These are phyloP conservation scores for Apiospora arundinis DNA, from an alignment of 2,329 filamentous ascomycete genomes.

Conservation along the genomic window DNA sequence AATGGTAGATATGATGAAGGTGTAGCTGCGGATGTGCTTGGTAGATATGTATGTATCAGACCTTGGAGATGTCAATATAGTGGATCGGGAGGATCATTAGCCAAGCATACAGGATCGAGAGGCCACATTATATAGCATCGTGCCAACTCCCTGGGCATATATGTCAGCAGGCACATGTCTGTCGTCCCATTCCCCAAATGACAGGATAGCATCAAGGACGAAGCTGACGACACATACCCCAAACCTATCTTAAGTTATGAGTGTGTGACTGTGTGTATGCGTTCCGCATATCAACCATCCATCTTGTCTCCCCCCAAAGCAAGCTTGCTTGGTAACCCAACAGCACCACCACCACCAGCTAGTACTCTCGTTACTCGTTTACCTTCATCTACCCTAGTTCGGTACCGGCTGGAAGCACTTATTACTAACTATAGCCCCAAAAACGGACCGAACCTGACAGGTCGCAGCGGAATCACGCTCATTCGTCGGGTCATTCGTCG, in stretches of 20 bases:
- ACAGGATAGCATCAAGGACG: not conserved
- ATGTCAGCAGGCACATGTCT: not conserved
- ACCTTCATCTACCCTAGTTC: not conserved
- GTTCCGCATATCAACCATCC: not conserved
- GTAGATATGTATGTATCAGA: not conserved
- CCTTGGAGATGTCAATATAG: not conserved
- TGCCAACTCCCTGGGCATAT: not conserved
- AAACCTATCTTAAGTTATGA: not conserved
- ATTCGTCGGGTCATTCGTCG: slow-evolving; percentile 5
- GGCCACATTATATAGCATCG: not conserved
- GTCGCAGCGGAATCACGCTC: not conserved
- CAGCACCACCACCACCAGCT: not conserved
- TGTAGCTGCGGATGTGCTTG: not conserved
- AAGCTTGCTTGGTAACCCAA: not conserved
- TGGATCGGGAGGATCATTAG: not conserved
- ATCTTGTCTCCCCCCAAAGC: not conserved
- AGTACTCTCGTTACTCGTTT: not conserved
- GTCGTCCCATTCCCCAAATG: not conserved
- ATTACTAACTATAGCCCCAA: slow-evolving; percentile 7
- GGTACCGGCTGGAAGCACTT: not conserved
- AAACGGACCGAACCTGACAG: not conserved
- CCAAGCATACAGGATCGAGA: not conserved
- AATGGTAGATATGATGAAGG: not conserved
- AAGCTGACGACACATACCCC: slow-evolving; percentile 7
- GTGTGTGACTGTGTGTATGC: not conserved